Evolutionary conservation across 805 yeast genomes (phyloP).

Genomic region (Teunomyces barrocoloradensis): DNA sequence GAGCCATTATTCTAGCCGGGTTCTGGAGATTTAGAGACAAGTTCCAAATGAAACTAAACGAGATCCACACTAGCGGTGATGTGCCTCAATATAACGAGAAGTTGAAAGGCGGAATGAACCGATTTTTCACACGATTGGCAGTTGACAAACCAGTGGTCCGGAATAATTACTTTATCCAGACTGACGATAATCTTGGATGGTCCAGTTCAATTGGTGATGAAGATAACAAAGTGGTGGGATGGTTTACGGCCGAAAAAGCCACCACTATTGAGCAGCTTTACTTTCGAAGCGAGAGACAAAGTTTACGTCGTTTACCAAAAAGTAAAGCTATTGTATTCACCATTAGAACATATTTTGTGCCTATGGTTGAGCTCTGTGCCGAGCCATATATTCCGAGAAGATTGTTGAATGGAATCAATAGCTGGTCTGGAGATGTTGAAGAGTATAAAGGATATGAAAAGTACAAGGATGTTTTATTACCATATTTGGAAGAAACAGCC

Average conservation of each 20-base stretch:
- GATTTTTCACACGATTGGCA: slow-evolving; percentile 55
- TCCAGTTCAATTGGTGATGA: slow-evolving; percentile 63
- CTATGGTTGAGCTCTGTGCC: slow-evolving; percentile 49
- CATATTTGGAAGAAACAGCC: slow-evolving; percentile 51
- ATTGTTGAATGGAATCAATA: slow-evolving; percentile 53
- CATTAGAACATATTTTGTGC: slow-evolving; percentile 60
- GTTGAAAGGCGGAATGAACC: slow-evolving; percentile 62
- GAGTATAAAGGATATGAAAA: slow-evolving; percentile 58
- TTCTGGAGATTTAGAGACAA: slow-evolving; percentile 70
- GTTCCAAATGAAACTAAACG: slow-evolving; percentile 49
- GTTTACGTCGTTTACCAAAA: slow-evolving; percentile 57
- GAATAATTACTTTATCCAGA: slow-evolving; percentile 64
- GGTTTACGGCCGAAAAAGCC: slow-evolving; percentile 61
- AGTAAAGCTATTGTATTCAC: slow-evolving; percentile 60
- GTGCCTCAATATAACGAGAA: slow-evolving; percentile 64
- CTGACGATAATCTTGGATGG: slow-evolving; percentile 64
- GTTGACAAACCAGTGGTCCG: slow-evolving; percentile 65
- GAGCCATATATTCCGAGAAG: slow-evolving; percentile 65
- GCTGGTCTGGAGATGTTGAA: slow-evolving; percentile 61
- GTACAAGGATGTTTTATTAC: slow-evolving; percentile 52
- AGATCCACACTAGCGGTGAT: slow-evolving; percentile 64
- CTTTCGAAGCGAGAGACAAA: slow-evolving; percentile 65
- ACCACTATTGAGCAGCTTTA: slow-evolving; percentile 44
- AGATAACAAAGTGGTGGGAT: slow-evolving; percentile 41
- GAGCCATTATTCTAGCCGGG: slow-evolving; percentile 63